Evolutionary conservation across 306 rosid species (phyloP).

Genomic region (Cyclanthera cordifolia): DNA sequence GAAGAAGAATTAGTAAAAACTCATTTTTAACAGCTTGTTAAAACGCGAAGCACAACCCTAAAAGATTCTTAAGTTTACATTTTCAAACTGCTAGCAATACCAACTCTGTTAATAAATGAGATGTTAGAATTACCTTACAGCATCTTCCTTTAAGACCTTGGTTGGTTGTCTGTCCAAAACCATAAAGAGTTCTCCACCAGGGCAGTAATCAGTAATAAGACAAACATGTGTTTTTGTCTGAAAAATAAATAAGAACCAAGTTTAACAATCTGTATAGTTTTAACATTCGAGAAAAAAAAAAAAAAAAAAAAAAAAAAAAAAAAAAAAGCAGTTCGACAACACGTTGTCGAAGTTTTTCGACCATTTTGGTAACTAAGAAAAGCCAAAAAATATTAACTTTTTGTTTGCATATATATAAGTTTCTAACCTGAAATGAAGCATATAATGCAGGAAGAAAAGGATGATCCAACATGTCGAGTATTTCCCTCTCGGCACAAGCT

Average conservation of each 20-base stretch:
- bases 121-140: constrained; percentile 52
- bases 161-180: constrained; percentile 83
- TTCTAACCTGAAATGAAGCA: constrained; percentile 92
- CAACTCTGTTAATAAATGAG: not conserved
- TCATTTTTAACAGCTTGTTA: too few species aligned
- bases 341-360: too few species aligned
- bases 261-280: not conserved
- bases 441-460: constrained; percentile 93
- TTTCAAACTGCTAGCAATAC: not conserved
- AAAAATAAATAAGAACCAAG: constrained; percentile 12
- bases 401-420: not conserved
- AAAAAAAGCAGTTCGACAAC: too few species aligned
- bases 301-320: too few species aligned
- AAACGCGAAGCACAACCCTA: too few species aligned
- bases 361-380: not conserved
- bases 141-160: constrained; percentile 78
- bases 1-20: too few species aligned
- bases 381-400: not conserved
- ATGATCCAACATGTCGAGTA: constrained; percentile 92
- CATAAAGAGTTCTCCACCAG: constrained; percentile 88
- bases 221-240: constrained; percentile 96
- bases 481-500: constrained; percentile 94
- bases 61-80: not conserved
- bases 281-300: not conserved
- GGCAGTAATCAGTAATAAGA: constrained; percentile 82